Conservation (phyloP, 2,329 filamentous ascomycete genomes). For the Sporothrix brunneoviolacea region DNA sequence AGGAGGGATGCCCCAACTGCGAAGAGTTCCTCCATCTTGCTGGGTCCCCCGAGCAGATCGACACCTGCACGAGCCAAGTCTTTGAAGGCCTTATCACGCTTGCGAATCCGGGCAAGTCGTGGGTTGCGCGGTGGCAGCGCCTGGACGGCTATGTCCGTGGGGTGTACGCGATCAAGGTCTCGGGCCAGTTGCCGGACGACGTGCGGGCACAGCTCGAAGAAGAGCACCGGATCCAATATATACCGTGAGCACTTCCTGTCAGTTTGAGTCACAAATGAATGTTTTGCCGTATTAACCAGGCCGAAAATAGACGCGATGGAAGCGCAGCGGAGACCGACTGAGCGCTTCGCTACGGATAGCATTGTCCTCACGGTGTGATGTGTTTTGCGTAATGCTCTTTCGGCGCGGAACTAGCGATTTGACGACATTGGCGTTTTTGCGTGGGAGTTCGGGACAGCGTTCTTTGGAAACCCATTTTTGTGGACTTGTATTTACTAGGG, state of each 20-base stretch:
- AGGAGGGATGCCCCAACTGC: conserved; percentile 92
- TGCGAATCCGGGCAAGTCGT: conserved; percentile 73
- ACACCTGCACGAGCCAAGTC: conserved; percentile 91
- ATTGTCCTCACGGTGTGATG: background rate
- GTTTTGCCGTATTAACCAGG: background rate
- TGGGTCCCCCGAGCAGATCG: conserved; percentile 71
- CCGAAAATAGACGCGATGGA: conserved; percentile 42
- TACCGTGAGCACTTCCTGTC: conserved; percentile 46
- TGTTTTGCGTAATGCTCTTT: background rate
- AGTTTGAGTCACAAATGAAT: no score
- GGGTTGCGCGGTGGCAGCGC: conserved; percentile 96
- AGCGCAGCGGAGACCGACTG: conserved; percentile 44
- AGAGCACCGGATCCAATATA: conserved; percentile 57
- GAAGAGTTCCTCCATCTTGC: conserved; percentile 82
- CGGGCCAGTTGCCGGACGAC: conserved; percentile 67
- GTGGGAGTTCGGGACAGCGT: background rate
- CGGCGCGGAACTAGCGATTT: conserved; percentile 5
- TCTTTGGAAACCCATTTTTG: background rate
- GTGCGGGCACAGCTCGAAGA: conserved; percentile 55
- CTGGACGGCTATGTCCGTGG: conserved; percentile 82
- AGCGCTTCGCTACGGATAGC: background rate
- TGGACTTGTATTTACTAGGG: no score
- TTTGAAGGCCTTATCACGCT: conserved; percentile 90
- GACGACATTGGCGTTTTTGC: background rate
- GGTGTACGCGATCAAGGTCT: conserved; percentile 92